Evolutionary conservation across 805 yeast species (phyloP).

Genomic region (Wickerhamomyces subpelliculosus): DNA sequence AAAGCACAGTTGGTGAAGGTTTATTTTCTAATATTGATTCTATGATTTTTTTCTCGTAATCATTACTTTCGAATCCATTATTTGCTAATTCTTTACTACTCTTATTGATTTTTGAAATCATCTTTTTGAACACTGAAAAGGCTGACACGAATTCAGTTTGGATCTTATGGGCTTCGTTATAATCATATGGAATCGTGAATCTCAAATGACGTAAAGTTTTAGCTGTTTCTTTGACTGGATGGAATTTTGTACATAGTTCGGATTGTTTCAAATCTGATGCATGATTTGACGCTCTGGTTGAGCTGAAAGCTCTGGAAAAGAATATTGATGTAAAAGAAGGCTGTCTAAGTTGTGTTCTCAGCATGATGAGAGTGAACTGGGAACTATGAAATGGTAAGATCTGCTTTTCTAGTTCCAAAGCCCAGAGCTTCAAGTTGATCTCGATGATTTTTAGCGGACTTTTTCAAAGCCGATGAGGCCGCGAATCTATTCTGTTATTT

Average conservation of each 20-base stretch:
- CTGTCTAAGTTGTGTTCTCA: no score
- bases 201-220: constrained; percentile 36
- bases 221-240: constrained; percentile 28
- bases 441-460: no score
- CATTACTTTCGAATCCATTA: constrained; percentile 35
- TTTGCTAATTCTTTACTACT: constrained; percentile 31
- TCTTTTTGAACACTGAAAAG: constrained; percentile 48
- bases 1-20: constrained; percentile 62
- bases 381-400: no score
- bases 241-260: constrained; percentile 16
- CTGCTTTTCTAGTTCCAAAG: no score
- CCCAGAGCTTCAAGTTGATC: no score
- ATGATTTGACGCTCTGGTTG: not conserved
- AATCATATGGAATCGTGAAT: constrained; percentile 31
- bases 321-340: no score
- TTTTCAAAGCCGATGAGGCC: no score
- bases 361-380: no score
- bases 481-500: no score
- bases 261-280: not conserved
- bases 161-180: constrained; percentile 43
- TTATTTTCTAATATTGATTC: constrained; percentile 37
- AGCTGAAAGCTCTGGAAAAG: no score
- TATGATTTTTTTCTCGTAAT: constrained; percentile 40
- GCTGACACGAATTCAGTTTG: constrained; percentile 53
- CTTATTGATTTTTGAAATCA: constrained; percentile 40